Conservation (phyloP, 208 protist species). For the Trypanosoma mega region DNA sequence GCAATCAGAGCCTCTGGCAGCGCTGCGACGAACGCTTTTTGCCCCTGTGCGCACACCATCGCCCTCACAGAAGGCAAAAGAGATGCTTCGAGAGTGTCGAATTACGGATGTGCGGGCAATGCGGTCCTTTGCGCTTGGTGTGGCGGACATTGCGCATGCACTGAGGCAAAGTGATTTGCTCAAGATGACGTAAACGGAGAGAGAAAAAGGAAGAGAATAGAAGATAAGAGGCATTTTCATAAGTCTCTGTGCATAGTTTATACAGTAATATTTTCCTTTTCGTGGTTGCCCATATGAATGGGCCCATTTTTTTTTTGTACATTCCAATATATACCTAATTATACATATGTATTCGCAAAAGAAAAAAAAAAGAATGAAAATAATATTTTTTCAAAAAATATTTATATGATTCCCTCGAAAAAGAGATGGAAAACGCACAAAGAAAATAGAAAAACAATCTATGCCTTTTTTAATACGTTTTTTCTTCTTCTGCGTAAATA, state of each 20-base stretch:
- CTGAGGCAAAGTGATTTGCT: conserved; percentile 15
- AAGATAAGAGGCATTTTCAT: not conserved
- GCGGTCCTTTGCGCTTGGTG: conserved; percentile 21
- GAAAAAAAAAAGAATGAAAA: too few species aligned
- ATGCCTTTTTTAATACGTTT: too few species aligned
- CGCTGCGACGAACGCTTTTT: too few species aligned
- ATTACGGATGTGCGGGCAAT: conserved; percentile 11
- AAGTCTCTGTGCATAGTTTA: not conserved
- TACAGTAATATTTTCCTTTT: conserved; percentile 7
- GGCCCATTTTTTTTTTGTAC: conserved; percentile 7
- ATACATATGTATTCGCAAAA: too few species aligned
- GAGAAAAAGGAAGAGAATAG: not conserved
- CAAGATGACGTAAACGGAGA: conserved; percentile 10
- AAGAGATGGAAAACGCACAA: too few species aligned
- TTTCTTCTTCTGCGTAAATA: too few species aligned
- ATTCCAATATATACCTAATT: not conserved
- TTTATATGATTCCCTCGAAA: conserved; percentile 1
- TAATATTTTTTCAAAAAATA: too few species aligned
- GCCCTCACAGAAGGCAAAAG: not conserved
- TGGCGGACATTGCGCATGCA: conserved; percentile 13
- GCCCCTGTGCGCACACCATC: not conserved
- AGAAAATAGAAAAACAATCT: not conserved
- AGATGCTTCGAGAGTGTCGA: conserved; percentile 5
- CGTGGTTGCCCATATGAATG: conserved; percentile 9
- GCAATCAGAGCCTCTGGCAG: too few species aligned